Conservation (phyloP, 2,329 filamentous ascomycete species). For the Penicillium verrucosum region DNA sequence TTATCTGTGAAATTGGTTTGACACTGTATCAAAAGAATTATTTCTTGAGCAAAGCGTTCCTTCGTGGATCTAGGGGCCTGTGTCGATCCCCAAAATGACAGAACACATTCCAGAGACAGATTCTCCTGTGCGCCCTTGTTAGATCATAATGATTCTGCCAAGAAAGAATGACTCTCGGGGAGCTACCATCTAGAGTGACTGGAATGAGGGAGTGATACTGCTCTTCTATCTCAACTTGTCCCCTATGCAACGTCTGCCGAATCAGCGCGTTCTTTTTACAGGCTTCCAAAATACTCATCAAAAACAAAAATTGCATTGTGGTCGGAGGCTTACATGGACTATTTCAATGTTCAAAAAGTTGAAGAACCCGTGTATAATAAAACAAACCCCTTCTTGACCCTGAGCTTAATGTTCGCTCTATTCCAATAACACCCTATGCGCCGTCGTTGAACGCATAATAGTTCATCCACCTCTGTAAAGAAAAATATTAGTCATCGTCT, state of each 20-base stretch:
- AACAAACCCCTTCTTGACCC: no score
- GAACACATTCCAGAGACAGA: conserved; percentile 14
- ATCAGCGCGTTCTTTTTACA: neutral
- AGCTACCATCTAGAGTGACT: no score
- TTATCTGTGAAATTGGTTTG: neutral
- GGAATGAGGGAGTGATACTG: conserved; percentile 14
- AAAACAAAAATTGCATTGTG: neutral
- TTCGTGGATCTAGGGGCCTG: conserved; percentile 15
- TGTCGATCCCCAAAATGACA: conserved; percentile 10
- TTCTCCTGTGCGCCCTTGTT: neutral
- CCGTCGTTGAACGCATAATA: conserved; percentile 38
- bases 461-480: conserved; percentile 39
- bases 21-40: neutral
- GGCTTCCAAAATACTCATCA: neutral
- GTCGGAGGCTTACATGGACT: neutral
- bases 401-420: neutral
- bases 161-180: neutral
- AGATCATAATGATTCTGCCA: conserved; percentile 16
- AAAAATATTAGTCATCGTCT: neutral
- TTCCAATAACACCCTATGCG: conserved; percentile 16
- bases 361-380: no score
- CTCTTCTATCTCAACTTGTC: neutral
- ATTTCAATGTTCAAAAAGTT: neutral
- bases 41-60: neutral
- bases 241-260: neutral